Conservation (phyloP, 805 yeast species). For the Lachancea cidri region DNA sequence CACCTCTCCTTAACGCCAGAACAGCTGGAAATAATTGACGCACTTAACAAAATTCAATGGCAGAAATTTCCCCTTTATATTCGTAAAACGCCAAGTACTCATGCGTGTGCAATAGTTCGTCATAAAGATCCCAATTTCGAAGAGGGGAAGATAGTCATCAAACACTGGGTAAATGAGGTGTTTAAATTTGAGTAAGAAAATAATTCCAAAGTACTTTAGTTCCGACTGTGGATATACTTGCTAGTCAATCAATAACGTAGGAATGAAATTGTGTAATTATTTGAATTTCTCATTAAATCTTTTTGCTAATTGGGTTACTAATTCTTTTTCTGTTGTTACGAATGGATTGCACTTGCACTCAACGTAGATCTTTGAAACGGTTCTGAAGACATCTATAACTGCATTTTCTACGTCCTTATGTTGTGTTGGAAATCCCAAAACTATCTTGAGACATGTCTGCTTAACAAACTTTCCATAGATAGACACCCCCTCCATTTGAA, state of each 20-base stretch:
- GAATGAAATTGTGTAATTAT: neutral
- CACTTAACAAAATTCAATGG: slow-evolving; percentile 62
- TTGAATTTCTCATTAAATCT: slow-evolving; percentile 15
- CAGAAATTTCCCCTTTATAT: slow-evolving; percentile 66
- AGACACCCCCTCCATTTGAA: slow-evolving; percentile 26
- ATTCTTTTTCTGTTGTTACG: slow-evolving; percentile 11
- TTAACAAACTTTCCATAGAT: slow-evolving; percentile 29
- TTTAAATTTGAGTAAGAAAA: slow-evolving; percentile 26
- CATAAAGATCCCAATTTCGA: slow-evolving; percentile 47
- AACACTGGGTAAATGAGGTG: slow-evolving; percentile 54
- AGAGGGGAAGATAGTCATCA: slow-evolving; percentile 66
- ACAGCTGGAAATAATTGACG: slow-evolving; percentile 50
- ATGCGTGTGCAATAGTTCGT: slow-evolving; percentile 78
- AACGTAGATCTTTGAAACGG: slow-evolving; percentile 22
- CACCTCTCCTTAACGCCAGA: slow-evolving; percentile 15
- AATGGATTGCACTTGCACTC: slow-evolving; percentile 28
- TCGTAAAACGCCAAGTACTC: slow-evolving; percentile 60
- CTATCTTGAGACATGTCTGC: slow-evolving; percentile 28
- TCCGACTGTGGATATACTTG: too few species aligned
- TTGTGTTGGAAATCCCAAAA: slow-evolving; percentile 22
- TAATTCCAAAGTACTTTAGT: too few species aligned
- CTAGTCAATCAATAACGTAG: too few species aligned
- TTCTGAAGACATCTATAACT: slow-evolving; percentile 17
- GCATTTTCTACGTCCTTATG: slow-evolving; percentile 3
- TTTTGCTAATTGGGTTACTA: slow-evolving; percentile 14